Base-by-base conservation (phyloP, 768 basidiomycete species). In the Lactarius hatsudake region DNA sequence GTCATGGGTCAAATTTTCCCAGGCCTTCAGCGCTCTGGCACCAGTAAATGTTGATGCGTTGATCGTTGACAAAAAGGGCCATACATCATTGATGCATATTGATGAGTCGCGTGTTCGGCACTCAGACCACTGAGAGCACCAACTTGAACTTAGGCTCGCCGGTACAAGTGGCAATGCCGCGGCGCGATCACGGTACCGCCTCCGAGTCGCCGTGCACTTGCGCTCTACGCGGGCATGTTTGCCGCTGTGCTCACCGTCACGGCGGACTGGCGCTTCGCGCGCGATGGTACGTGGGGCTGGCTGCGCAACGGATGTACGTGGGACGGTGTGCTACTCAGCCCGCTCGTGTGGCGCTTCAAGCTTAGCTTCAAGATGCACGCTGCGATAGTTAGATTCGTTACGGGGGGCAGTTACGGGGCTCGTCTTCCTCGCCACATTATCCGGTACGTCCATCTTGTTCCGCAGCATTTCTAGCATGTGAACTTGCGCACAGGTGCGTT, bases 171-270 rank as follows among this genome's bases (percentile, higher is more conserved):
- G n/a, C 8, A 34, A 34, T 34, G 34, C 34, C 34, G 34, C 34
- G 34, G 2, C 89, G 97, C 8, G 97, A 9, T 95, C 93, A 18
- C 97, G 98, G 75, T 98, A 98, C 76, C 84, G 97, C 13, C 86
- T 99, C 30, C 34, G 9, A 2, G 34, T 9, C 34, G 97, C 96
- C 2, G 91, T 95, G 20, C 97, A 0, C 83, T 99, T 69, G 81
- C 90, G 10, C 83, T 99, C 28, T 98, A 96, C 74, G 84, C 87
- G 5, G 92, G 93, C 20, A 97, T 97, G 90, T 82, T 98, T 66
- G 83, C 86, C 48, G 86, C 88, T 1, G 96, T 89, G 26, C 78
- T 96, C 70, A 81, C 87, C 0, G 84, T 86, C 8, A 80, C 90
- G 63, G 87, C 88, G 72, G 96, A 99, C 73, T 89, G 87, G 85